Percentiles rank a stretch among this genome's conserved stretches.
phyloP scores from a whole-genome alignment of 345 rosid species.

The Syzygium oleosum region DNA sequence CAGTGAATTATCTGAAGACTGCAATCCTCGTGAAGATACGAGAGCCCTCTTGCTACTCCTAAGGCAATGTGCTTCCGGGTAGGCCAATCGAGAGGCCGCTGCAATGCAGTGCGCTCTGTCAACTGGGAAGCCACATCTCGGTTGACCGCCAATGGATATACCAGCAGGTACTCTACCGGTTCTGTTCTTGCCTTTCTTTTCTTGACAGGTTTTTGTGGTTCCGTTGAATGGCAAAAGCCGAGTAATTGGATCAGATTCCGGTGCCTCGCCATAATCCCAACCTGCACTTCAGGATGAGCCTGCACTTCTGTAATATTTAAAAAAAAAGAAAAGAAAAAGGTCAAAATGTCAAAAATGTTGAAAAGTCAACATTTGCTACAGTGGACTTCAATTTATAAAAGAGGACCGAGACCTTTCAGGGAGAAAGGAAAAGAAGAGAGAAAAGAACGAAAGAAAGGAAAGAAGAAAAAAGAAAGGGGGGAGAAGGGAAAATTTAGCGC shows the following conservation, averaged over 20 bases:
- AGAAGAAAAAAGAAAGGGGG: no score
- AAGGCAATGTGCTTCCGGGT: constrained; percentile 1
- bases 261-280: background rate
- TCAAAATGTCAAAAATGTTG: no score
- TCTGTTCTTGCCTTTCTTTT: background rate
- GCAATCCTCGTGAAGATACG: background rate
- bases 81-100: background rate
- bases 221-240: background rate
- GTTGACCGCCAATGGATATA: background rate
- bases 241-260: background rate
- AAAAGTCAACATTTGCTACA: no score
- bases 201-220: background rate
- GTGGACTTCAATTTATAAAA: no score
- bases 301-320: no score
- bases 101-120: background rate
- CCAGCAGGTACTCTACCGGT: background rate
- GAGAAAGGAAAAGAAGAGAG: no score
- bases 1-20: background rate
- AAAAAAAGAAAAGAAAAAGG: no score
- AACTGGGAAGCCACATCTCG: background rate
- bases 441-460: no score
- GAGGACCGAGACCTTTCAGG: no score
- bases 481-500: no score
- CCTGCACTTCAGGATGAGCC: background rate
- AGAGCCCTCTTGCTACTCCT: constrained; percentile 2